These are phyloP conservation scores for Penicillium fuscoglaucum DNA, from an alignment of 2,329 filamentous ascomycete genomes.

Conservation along the genomic window DNA sequence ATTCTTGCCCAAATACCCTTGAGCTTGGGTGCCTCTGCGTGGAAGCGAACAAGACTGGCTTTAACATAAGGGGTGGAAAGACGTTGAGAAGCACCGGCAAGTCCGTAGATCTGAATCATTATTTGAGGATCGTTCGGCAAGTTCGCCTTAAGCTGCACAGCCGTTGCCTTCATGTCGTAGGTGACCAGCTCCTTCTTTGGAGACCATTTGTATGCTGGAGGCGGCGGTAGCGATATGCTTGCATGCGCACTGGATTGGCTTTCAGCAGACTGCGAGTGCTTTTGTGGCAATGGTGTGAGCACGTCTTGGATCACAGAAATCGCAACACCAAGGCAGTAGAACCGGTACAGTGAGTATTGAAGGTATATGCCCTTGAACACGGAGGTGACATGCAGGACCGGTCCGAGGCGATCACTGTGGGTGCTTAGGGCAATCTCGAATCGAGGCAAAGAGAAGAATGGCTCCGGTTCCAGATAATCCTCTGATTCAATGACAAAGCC, in stretches of 20 bases:
- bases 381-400: slow-evolving; percentile 83
- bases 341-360: slow-evolving; percentile 90
- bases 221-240: slow-evolving; percentile 29
- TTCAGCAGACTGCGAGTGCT: slow-evolving; percentile 12
- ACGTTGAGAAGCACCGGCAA: slow-evolving; percentile 81
- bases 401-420: slow-evolving; percentile 79
- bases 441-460: slow-evolving; percentile 80
- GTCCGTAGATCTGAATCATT: slow-evolving; percentile 82
- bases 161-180: slow-evolving; percentile 75
- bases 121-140: slow-evolving; percentile 87
- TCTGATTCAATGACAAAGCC: slow-evolving; percentile 86
- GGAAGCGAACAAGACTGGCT: slow-evolving; percentile 77
- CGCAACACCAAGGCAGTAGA: slow-evolving; percentile 86
- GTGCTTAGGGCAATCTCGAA: slow-evolving; percentile 87
- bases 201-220: slow-evolving; percentile 25
- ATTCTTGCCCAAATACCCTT: slow-evolving; percentile 82
- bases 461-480: slow-evolving; percentile 79
- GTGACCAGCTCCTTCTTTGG: slow-evolving; percentile 66
- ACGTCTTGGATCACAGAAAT: slow-evolving; percentile 71
- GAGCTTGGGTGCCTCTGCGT: slow-evolving; percentile 82
- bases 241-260: slow-evolving; percentile 19
- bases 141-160: slow-evolving; percentile 84
- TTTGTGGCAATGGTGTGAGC: slow-evolving; percentile 48
- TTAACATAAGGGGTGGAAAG: slow-evolving; percentile 83
- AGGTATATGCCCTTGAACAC: slow-evolving; percentile 75